A percentile compares a stretch with the other conserved stretches of the same genome.
Evolutionary conservation across 2,329 filamentous ascomycete genomes (phyloP).

Genomic region (Cladobotryum protrusum): DNA sequence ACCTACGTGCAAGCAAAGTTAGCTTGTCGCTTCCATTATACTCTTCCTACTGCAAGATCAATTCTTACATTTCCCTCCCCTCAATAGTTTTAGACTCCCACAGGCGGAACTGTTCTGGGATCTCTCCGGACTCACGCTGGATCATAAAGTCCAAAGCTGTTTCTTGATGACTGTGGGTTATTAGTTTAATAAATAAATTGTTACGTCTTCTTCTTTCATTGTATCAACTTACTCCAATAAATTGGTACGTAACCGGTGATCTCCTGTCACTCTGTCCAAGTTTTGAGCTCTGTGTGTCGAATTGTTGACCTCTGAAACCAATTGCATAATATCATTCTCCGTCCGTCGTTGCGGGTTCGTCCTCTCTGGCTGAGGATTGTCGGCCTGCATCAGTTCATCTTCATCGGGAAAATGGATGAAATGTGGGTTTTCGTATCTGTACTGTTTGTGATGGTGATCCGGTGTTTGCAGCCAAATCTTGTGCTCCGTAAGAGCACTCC

Average conservation of each 20-base stretch:
- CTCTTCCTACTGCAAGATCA: too few species aligned
- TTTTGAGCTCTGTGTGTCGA: constrained; percentile 15
- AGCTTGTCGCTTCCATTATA: too few species aligned
- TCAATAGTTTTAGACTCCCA: constrained; percentile 24
- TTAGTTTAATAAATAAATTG: too few species aligned
- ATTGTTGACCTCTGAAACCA: not conserved
- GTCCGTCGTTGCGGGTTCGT: not conserved
- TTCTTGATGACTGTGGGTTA: constrained; percentile 29
- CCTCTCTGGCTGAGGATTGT: not conserved
- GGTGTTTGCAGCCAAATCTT: constrained; percentile 32
- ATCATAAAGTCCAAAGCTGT: constrained; percentile 33
- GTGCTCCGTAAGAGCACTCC: constrained; percentile 20
- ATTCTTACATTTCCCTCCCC: constrained; percentile 21
- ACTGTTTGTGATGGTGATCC: constrained; percentile 13
- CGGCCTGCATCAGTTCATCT: not conserved
- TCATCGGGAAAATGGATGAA: not conserved
- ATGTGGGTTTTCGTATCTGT: constrained; percentile 8
- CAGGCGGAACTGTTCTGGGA: constrained; percentile 23
- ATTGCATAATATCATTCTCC: not conserved
- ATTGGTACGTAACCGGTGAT: constrained; percentile 16
- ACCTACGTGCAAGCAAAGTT: constrained; percentile 18
- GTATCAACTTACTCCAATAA: constrained; percentile 20
- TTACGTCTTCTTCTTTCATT: not conserved
- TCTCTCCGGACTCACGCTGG: constrained; percentile 31
- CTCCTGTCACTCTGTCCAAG: constrained; percentile 16